Evolutionary conservation across 2,329 filamentous ascomycete genomes (phyloP), one percentile per base, ranked within the genome.

Genomic region (Pestalotiopsis sp.): DNA sequence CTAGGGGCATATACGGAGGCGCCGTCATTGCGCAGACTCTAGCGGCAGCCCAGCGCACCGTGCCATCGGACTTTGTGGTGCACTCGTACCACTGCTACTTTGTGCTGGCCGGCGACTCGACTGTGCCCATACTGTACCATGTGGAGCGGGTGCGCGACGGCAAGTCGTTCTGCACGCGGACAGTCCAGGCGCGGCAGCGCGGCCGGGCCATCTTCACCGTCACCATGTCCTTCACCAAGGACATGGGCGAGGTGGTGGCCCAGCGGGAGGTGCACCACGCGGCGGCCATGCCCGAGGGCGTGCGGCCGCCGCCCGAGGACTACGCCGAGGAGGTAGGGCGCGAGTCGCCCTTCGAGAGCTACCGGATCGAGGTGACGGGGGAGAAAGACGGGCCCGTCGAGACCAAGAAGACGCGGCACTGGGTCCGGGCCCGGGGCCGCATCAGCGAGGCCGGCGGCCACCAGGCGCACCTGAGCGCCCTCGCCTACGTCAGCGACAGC

Each of bases 51-150:
- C 94, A 97, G 79, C 89, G 90, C 76, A 99, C 96, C 9, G 93
- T 99, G 2, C 91, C 92, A 0, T 79, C 84, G 30, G 85, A 92
- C 77, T 98, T 97, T 80, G 88, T 90, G 68, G 89, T 96, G 63
- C 96, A 99, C 84, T 95, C 92, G 77, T 98, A 97, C 92, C 96
- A 99, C 86, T 98, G 96, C 87, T 99, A 98, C 84, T 99, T 99
- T 80, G 90, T 99, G 40, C 89, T 98, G 1, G 94, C 95, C 4
- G 96, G 96, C 35, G 92, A 95, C 76, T 86, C 89, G 13, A 89
- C 92, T 69, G 91, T 96, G 20, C 95, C 96, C 39, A 92, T 98
- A 72, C 86, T 98, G 70, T 98, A 97, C 83, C 93, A 98, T 77
- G 96, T 99, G 60, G 96, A 98, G 83, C 89, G 93, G 65, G 94